Conservation (phyloP, 495 filamentous ascomycete species). For the Penicillium subrubescens region DNA sequence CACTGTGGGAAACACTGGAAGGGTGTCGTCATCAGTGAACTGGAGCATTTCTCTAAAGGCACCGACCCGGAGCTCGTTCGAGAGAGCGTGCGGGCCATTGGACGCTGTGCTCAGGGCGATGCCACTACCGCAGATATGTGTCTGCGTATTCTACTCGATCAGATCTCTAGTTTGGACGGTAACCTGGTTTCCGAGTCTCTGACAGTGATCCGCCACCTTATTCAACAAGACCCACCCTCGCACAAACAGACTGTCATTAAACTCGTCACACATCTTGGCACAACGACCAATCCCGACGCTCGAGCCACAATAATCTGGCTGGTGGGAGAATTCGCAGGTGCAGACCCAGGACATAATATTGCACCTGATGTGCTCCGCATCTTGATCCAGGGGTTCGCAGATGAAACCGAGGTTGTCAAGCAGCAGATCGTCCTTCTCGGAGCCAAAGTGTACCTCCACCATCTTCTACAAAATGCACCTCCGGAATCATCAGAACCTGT, state of each 20-base stretch:
- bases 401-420: conserved; percentile 83
- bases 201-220: conserved; percentile 92
- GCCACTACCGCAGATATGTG: conserved; percentile 70
- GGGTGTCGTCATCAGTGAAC: conserved; percentile 83
- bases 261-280: conserved; percentile 89
- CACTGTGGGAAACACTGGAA: conserved; percentile 74
- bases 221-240: conserved; percentile 80
- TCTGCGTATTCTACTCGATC: conserved; percentile 75
- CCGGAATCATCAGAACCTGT: conserved; percentile 23
- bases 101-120: conserved; percentile 84
- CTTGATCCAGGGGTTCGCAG: conserved; percentile 77
- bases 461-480: conserved; percentile 63
- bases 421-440: conserved; percentile 89
- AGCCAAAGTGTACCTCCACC: conserved; percentile 91
- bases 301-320: conserved; percentile 96
- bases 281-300: conserved; percentile 78
- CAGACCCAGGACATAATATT: conserved; percentile 79
- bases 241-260: conserved; percentile 82
- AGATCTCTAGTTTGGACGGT: conserved; percentile 82
- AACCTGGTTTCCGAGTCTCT: conserved; percentile 87
- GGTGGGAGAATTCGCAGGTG: conserved; percentile 87
- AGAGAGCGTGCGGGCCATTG: conserved; percentile 89
- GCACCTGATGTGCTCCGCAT: conserved; percentile 93
- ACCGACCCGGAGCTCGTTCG: conserved; percentile 75
- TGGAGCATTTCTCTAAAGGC: conserved; percentile 86